Percentiles rank a stretch among this genome's conserved stretches.
Conservation (phyloP, 495 filamentous ascomycete genomes). For the Tuber aestivum region DNA sequence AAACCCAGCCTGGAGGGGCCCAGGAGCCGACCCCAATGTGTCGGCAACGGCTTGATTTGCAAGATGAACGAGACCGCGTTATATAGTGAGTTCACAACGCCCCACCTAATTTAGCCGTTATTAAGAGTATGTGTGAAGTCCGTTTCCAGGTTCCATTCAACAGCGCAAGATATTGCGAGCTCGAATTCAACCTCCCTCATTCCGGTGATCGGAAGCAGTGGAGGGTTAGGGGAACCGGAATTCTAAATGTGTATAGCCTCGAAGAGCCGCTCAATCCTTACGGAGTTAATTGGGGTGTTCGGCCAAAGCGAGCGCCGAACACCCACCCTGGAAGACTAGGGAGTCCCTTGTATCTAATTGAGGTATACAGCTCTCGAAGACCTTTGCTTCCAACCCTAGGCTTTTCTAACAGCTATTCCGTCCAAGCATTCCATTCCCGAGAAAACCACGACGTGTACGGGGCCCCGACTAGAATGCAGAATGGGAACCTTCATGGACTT, state of each 20-base stretch:
- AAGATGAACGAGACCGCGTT: background rate
- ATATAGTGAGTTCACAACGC: background rate
- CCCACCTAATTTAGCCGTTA: background rate
- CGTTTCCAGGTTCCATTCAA: background rate
- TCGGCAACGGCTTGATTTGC: background rate
- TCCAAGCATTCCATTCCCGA: background rate
- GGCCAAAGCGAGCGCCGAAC: background rate
- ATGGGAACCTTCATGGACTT: background rate
- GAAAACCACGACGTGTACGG: background rate
- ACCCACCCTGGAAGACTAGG: background rate
- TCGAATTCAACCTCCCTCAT: background rate
- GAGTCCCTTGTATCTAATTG: background rate
- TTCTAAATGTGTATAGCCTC: background rate
- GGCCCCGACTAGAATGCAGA: background rate
- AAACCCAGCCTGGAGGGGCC: background rate
- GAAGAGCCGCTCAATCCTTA: background rate
- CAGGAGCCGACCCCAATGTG: background rate
- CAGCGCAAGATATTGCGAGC: background rate
- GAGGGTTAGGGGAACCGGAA: background rate
- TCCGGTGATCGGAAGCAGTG: background rate
- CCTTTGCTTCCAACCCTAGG: background rate
- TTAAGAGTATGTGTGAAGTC: background rate
- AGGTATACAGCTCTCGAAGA: background rate
- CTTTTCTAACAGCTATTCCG: background rate
- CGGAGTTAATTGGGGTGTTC: background rate